Evolutionary conservation across 371 early-diverging fungal species (phyloP), one percentile per base, ranked within the genome.

Genomic region (Mucor saturninus): DNA sequence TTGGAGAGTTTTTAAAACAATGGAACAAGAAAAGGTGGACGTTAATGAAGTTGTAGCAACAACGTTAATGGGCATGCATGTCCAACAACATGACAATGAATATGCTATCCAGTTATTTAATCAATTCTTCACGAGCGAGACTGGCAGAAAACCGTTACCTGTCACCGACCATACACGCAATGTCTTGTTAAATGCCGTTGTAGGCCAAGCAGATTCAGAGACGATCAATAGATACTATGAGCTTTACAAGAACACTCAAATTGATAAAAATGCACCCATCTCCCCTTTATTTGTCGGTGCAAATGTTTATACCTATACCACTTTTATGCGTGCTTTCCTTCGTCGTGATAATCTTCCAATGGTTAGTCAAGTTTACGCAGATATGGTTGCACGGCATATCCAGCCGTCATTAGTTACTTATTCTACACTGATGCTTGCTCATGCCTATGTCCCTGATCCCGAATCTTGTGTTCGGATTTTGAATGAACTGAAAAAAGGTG

Each of bases 261-360:
- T 53, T 15, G 40, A 56, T 9, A 30, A 50, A 50, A 52, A 46
- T 21, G 62, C 54, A 2, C 29, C 35, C 13, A 15, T 51, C 21
- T 39, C 59, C 4, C 26, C 57, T 2, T 51, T 72, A 7, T 72
- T 70, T 38, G 15, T 69, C 2, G 69, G 68, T 35, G 61, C 77
- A 10, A 72, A 67, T 49, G 77, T 76, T 8, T 75, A 68, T 59
- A 75, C 75, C 8, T 81, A 72, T 56, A 81, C 79, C 10, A 62
- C 67, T 2, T 81, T 81, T 59, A 81, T 81, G 82, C 75, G 82
- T 30, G 77, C 82, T 8, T 81, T 79, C 42, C 57, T 81, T 40
- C 79, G 79, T 8, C 74, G 68, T 11, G 58, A 74, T 50, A 71
- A 65, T 29, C 48, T 75, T 3, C 52, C 58, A 7, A 77, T 77